Evolutionary conservation across 2,329 filamentous ascomycete genomes (phyloP), one percentile per base, ranked within the genome.

Genomic region (Pezizomycotina sp.): DNA sequence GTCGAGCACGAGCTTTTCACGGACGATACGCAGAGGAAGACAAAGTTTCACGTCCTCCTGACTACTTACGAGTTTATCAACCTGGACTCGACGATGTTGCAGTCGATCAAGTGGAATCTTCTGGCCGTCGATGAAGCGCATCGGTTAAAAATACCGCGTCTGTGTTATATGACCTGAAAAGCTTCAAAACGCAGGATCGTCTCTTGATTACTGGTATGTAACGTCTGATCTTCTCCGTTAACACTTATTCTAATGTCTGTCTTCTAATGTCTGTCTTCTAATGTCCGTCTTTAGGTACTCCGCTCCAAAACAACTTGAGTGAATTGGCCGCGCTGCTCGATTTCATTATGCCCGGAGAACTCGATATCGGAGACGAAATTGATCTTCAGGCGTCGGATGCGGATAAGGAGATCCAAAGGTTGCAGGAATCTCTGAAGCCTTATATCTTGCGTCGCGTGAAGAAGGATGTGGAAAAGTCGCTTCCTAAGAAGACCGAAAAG

Each of bases 61-160:
- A 98, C 89, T 1, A 95, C 89, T 0, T 98, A 98, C 55, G 89
- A 98, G 58, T 95, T 92, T 55, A 89, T 93, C 38, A 66, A 93
- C 30, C 71, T 74, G 38, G 89, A 98, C 55, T 74, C 78, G 45
- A 64, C 76, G 23, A 91, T 92, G 53, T 61, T 98, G 23, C 77
- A 77, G 41, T 75, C 78, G 45, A 81, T 98, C 58, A 93, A 92
- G 56, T 98, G 89, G 86, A 89, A 98, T 56, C 89, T 89, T 38
- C 74, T 98, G 55, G 83, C 81, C 23, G 82, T 98, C 27, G 89
- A 98, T 50, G 89, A 98, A 61, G 89, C 89, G 19, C 89, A 98
- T 60, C 79, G 91, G 34, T 62, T 98, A 47, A 98, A 63, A 98
- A 98, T 53, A 73, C 80, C 44, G 86, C 95, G 42, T 92, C 89